These are phyloP conservation scores for Macrocybe gigantea DNA, from an alignment of 768 basidiomycete genomes.

Conservation along the genomic window DNA sequence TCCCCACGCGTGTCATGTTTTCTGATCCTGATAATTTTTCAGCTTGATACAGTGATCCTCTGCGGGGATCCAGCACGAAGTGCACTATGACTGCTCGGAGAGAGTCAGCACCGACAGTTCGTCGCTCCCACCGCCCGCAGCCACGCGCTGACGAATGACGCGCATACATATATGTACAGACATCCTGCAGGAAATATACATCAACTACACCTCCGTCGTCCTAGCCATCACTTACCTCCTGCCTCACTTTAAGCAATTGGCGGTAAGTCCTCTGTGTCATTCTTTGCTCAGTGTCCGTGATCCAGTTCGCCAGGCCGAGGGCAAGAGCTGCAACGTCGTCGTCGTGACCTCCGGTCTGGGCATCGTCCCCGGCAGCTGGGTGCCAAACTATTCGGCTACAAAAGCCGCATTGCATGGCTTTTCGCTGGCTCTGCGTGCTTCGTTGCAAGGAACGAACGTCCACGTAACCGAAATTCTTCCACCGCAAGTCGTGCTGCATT, in stretches of 20 bases:
- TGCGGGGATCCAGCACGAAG: slow-evolving; percentile 48
- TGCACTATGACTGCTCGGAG: slow-evolving; percentile 32
- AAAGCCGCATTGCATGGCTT: slow-evolving; percentile 56
- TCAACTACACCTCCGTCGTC: slow-evolving; percentile 51
- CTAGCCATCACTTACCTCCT: slow-evolving; percentile 41
- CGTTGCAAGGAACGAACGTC: slow-evolving; percentile 43
- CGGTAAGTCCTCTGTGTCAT: too few species aligned
- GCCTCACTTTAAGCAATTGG: slow-evolving; percentile 50
- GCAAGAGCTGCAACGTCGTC: slow-evolving; percentile 40
- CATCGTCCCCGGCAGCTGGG: slow-evolving; percentile 33
- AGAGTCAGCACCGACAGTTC: slow-evolving; percentile 34
- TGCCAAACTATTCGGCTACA: slow-evolving; percentile 48
- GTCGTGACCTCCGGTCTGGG: slow-evolving; percentile 48
- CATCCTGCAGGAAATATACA: slow-evolving; percentile 39
- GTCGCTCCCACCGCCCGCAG: background rate
- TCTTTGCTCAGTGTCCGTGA: too few species aligned
- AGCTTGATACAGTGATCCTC: slow-evolving; percentile 55
- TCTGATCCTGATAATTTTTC: slow-evolving; percentile 4
- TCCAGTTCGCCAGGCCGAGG: slow-evolving; percentile 27
- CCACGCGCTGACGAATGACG: slow-evolving; percentile 5
- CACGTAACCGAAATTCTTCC: slow-evolving; percentile 53
- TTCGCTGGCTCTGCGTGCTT: slow-evolving; percentile 37
- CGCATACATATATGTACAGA: slow-evolving; percentile 19
- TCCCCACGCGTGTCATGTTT: background rate
- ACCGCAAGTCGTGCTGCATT: slow-evolving; percentile 34